phyloP scores from a whole-genome alignment of 768 basidiomycete genomes.

The Russula sp. region DNA sequence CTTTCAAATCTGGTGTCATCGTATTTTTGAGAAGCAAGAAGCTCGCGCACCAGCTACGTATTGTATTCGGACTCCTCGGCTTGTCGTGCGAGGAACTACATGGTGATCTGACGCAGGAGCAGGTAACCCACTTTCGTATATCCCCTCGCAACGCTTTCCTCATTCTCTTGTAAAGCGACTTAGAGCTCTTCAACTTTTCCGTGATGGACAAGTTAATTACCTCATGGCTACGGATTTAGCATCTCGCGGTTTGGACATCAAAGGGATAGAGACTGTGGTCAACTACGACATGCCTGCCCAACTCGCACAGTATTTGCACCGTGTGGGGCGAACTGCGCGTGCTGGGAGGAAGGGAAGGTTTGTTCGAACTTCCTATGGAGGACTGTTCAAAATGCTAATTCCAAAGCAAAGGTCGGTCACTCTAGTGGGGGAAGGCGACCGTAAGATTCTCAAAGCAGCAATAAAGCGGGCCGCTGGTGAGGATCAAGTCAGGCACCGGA shows the following conservation, averaged over 20 bases:
- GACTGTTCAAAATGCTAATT: slow-evolving; percentile 4
- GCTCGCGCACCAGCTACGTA: slow-evolving; percentile 93
- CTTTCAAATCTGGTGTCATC: slow-evolving; percentile 78
- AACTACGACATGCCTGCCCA: slow-evolving; percentile 99
- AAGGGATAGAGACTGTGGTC: slow-evolving; percentile 94
- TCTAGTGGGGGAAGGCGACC: slow-evolving; percentile 90
- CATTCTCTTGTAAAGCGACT: slow-evolving; percentile 53
- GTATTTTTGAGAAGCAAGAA: slow-evolving; percentile 97
- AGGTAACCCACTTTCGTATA: slow-evolving; percentile 43
- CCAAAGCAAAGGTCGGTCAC: slow-evolving; percentile 69
- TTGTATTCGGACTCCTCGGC: slow-evolving; percentile 84
- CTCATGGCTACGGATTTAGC: slow-evolving; percentile 96
- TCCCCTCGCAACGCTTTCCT: neutral
- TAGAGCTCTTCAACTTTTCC: slow-evolving; percentile 77
- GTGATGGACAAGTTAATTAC: slow-evolving; percentile 83
- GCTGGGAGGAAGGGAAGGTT: slow-evolving; percentile 90
- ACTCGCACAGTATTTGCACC: slow-evolving; percentile 90
- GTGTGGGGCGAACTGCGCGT: slow-evolving; percentile 95
- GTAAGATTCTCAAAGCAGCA: slow-evolving; percentile 93
- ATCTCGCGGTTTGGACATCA: slow-evolving; percentile 93
- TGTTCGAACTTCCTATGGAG: slow-evolving; percentile 28
- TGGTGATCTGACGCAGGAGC: slow-evolving; percentile 93
- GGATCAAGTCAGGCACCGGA: slow-evolving; percentile 84
- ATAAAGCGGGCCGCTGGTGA: slow-evolving; percentile 79
- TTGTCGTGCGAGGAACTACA: slow-evolving; percentile 91